A percentile compares a stretch with the other conserved stretches of the same genome.
phyloP scores from a whole-genome alignment of 257 asterid genomes.

The Penstemon eatonii region DNA sequence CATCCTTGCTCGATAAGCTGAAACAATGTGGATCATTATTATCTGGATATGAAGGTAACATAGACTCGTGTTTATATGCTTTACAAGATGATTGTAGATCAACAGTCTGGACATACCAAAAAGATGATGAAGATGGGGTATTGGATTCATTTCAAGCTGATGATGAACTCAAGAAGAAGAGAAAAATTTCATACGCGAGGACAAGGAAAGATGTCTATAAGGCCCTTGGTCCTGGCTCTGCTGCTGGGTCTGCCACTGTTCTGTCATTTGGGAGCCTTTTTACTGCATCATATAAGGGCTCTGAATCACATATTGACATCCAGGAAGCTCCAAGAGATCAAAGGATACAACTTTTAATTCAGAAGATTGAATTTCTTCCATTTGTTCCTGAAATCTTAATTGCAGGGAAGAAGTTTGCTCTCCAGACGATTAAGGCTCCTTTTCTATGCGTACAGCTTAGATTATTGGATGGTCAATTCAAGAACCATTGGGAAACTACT shows the following conservation, averaged over 20 bases:
- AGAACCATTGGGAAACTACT: slow-evolving; percentile 72
- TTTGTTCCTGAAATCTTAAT: slow-evolving; percentile 61
- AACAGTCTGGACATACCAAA: slow-evolving; percentile 83
- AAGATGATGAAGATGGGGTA: slow-evolving; percentile 50
- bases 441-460: slow-evolving; percentile 89
- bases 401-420: slow-evolving; percentile 78
- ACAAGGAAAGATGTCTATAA: slow-evolving; percentile 68
- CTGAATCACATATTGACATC: slow-evolving; percentile 85
- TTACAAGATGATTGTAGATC: slow-evolving; percentile 76
- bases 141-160: slow-evolving; percentile 85
- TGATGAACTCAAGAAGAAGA: slow-evolving; percentile 76
- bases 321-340: slow-evolving; percentile 57
- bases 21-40: slow-evolving; percentile 68
- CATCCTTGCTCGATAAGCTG: slow-evolving; percentile 43
- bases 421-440: slow-evolving; percentile 54
- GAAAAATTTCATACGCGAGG: slow-evolving; percentile 61
- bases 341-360: slow-evolving; percentile 54
- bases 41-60: slow-evolving; percentile 61
- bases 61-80: slow-evolving; percentile 55
- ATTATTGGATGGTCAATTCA: slow-evolving; percentile 90
- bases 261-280: slow-evolving; percentile 84
- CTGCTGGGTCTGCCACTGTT: slow-evolving; percentile 59
- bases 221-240: slow-evolving; percentile 73
- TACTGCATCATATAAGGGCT: slow-evolving; percentile 73
- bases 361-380: slow-evolving; percentile 69